Evolutionary conservation across 2,329 filamentous ascomycete genomes (phyloP), one percentile per base, ranked within the genome.

Genomic region (Elsinoe ampelina): DNA sequence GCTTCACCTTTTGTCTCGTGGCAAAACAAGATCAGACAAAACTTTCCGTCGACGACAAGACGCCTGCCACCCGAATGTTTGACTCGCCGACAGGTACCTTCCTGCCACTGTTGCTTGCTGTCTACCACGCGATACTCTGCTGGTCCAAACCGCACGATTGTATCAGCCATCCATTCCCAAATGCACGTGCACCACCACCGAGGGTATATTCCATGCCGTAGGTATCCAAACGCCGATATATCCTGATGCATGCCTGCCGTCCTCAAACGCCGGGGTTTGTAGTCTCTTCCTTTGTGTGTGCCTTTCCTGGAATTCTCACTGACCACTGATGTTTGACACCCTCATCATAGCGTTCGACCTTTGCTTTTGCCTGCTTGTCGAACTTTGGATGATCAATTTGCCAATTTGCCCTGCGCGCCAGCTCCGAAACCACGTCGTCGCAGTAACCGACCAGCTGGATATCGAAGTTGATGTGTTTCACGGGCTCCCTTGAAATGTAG

Each of bases 371-470:
- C 8, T 17, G 17, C n/a, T 39, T 43, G 26, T 41, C 20, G 32
- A 52, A 57, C 11, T 55, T 59, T 12, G 48, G 19, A 32, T 62
- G 61, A 4, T 61, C 45, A 3, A 95, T 71, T 5, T 82, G 75
- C 93, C 93, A 97, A 2, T 85, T 86, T 1, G 88, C 84, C 11
- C 88, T 82, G 43, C 84, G 81, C 67, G 88, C 92, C 54, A 98
- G 79, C 73, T 97, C 92, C 0, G 86, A 80, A 12, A 97, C 87
- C 7, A 97, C 84, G 39, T 90, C 80, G 67, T 98, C 93, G 71
- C 92, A 96, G 68, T 96, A 89, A 35, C 93, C 93, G n/a, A 97
- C 78, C 57, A 98, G 79, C 68, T 96, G 91, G 63, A 98, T 89
- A 71, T 98, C 93, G 65, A 98, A 97, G 68, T 95, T 89, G 68